Base-by-base conservation (phyloP, 768 basidiomycete genomes). In the Sutorius australiensis region DNA sequence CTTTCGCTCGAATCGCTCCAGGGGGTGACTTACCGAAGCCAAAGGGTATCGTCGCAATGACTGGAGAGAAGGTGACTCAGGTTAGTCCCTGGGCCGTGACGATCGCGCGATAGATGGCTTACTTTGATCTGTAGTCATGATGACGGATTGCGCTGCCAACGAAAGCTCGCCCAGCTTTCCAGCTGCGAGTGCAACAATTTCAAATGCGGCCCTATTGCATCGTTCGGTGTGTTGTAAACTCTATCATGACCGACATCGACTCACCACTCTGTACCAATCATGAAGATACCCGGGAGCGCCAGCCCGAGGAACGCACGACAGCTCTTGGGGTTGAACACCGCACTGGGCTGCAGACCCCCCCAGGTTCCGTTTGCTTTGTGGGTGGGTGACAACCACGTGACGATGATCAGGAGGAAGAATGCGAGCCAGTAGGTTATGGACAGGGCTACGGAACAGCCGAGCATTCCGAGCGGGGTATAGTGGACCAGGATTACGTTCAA, bases 41-140 rank as follows among this genome's bases (percentile, higher is more conserved):
- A 58, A 88, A 89, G 0, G 88, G 88, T 42, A 89, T 78, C 0
- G 86, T 88, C 50, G 85, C 84, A 28, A 90, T 71, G 58, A 89
- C 84, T 65, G 80, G 57, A 11, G 30, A 16, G 24, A 42, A 47
- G 11, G 14, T 6, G 21, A 17, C n/a, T n/a, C n/a, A n/a, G 19
- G 46, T 50, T 38, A 51, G 50, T 54, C 17, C n/a, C 37, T 9
- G 12, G 28, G 32, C 16, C 16, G 44, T 13, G 12, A 13, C 6
- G 0, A 41, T 34, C 16, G 13, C 27, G 11, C 7, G 30, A 2
- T 2, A 61, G 68, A 28, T 24, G 3, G n/a, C 36, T 53, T 57
- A 86, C 86, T 84, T 68, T 87, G 86, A 61, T 91, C 89, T 6
- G 83, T 80, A 16, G 86, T 89, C 85, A 89, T 89, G 50, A 89